Evolutionary conservation across 768 basidiomycete species (phyloP).

Genomic region (Roridomyces roridus): DNA sequence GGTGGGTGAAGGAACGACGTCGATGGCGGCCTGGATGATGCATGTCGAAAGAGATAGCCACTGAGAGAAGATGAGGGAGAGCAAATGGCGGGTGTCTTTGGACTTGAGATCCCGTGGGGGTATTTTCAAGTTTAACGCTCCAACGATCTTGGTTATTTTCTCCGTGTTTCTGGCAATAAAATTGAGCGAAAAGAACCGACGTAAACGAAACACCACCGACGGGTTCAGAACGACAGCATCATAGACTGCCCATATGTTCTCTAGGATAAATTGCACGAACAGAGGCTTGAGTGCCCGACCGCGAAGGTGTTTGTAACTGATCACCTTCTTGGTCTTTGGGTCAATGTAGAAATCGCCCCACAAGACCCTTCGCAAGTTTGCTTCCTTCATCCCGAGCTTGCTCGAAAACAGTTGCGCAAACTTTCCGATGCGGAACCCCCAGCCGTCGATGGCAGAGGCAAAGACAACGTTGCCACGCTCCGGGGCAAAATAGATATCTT

Average conservation of each 20-base stretch:
- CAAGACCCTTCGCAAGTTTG: conserved; percentile 81
- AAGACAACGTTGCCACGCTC: conserved; percentile 96
- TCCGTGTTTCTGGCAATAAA: conserved; percentile 74
- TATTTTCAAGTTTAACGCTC: conserved; percentile 82
- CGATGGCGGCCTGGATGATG: conserved; percentile 90
- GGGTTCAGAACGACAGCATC: conserved; percentile 88
- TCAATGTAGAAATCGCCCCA: conserved; percentile 99
- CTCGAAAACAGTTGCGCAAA: conserved; percentile 92
- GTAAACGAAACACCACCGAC: conserved; percentile 56
- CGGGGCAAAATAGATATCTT: conserved; percentile 96
- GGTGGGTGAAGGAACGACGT: conserved; percentile 90
- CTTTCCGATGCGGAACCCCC: conserved; percentile 94
- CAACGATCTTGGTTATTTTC: conserved; percentile 87
- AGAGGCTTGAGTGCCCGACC: conserved; percentile 91
- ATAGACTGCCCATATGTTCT: conserved; percentile 97
- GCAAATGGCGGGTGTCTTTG: conserved; percentile 85
- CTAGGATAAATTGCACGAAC: conserved; percentile 96
- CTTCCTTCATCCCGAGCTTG: conserved; percentile 91
- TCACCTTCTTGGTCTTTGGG: conserved; percentile 92
- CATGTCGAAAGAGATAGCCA: conserved; percentile 96
- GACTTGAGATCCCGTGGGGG: conserved; percentile 88
- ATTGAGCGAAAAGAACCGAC: conserved; percentile 21
- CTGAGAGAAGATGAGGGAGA: conserved; percentile 89
- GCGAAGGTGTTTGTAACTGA: conserved; percentile 88
- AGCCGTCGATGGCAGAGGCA: conserved; percentile 94